phyloP scores from a whole-genome alignment of 2,329 filamentous ascomycete genomes.

The Aspergillus quadrilineatus region DNA sequence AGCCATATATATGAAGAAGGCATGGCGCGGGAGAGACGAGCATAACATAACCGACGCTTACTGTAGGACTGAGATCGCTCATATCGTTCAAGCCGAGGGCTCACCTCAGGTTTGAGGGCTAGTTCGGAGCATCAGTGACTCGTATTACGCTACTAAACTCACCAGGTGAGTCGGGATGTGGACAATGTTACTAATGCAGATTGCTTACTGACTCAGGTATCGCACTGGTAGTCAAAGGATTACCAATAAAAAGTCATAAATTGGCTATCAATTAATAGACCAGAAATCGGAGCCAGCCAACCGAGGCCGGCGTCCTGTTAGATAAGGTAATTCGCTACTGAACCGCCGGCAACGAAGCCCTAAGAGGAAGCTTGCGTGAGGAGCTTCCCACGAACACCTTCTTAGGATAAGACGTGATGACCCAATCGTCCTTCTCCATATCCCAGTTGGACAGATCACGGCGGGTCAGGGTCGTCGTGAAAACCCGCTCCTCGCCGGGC shows the following conservation, averaged over 20 bases:
- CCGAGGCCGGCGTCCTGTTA: neutral
- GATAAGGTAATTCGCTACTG: conserved; percentile 15
- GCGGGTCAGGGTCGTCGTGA: conserved; percentile 68
- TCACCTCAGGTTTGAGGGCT: neutral
- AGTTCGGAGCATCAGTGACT: neutral
- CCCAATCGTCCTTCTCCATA: conserved; percentile 76
- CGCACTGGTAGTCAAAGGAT: neutral
- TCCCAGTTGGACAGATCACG: conserved; percentile 91
- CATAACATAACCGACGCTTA: neutral
- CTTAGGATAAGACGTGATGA: conserved; percentile 58
- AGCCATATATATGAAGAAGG: neutral
- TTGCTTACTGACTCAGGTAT: neutral
- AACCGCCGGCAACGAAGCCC: conserved; percentile 34
- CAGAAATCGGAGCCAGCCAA: neutral
- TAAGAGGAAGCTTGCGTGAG: conserved; percentile 57
- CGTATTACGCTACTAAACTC: neutral
- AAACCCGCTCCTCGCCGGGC: conserved; percentile 66
- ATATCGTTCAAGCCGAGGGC: neutral
- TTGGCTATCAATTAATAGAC: neutral
- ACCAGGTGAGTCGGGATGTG: neutral
- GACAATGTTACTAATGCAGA: neutral
- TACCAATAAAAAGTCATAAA: neutral
- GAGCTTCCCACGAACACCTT: conserved; percentile 61
- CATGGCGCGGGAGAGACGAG: neutral
- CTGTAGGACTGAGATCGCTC: neutral